phyloP scores from a whole-genome alignment of 208 protist species.

The Tetramitus jugosus region DNA sequence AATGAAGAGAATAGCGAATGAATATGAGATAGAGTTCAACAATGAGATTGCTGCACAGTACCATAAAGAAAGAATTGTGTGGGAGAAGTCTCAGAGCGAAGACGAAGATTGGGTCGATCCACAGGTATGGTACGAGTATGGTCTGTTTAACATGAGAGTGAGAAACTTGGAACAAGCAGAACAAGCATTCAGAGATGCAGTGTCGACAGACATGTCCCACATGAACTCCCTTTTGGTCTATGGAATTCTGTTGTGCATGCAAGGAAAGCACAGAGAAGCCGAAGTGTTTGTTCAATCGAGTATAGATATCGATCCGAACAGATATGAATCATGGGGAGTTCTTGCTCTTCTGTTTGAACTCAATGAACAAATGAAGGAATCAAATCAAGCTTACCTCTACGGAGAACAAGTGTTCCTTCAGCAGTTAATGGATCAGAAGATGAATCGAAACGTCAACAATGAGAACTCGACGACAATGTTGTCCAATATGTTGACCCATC shows the following conservation, averaged over 20 bases:
- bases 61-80: slow-evolving; percentile 66
- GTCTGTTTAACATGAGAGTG: slow-evolving; percentile 58
- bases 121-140: slow-evolving; percentile 60
- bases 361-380: neutral
- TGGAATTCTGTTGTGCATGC: slow-evolving; percentile 61
- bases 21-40: slow-evolving; percentile 63
- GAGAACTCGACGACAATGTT: neutral
- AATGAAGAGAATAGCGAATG: slow-evolving; percentile 58
- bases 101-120: slow-evolving; percentile 16
- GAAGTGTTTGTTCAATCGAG: slow-evolving; percentile 68
- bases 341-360: slow-evolving; percentile 56
- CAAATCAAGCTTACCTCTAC: neutral
- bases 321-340: slow-evolving; percentile 56
- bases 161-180: slow-evolving; percentile 65
- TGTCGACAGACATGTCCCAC: slow-evolving; percentile 54
- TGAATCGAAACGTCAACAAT: too few species aligned
- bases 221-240: slow-evolving; percentile 59
- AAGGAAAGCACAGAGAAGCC: slow-evolving; percentile 62
- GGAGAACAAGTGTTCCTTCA: neutral
- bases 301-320: slow-evolving; percentile 47
- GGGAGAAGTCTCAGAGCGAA: too few species aligned
- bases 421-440: too few species aligned
- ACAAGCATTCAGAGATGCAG: slow-evolving; percentile 72
- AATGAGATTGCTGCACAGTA: slow-evolving; percentile 50
- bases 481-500: too few species aligned